Conservation (phyloP, 2,329 filamentous ascomycete genomes). For the Ramularia endophylla region DNA sequence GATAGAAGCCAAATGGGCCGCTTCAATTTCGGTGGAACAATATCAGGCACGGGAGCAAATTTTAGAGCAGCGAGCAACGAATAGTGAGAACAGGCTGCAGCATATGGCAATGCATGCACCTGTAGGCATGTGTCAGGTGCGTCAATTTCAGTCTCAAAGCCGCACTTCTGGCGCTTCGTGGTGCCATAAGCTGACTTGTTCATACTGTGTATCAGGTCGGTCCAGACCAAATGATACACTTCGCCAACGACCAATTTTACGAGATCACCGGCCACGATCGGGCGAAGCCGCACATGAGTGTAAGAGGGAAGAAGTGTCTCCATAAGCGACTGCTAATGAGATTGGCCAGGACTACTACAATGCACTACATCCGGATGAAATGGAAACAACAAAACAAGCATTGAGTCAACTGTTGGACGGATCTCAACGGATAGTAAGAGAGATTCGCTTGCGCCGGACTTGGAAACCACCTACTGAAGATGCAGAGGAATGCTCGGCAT, state of each 20-base stretch:
- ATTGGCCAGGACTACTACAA: constrained; percentile 6
- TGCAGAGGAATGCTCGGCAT: constrained; percentile 6
- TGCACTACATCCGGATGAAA: background rate
- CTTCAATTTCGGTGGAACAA: constrained; percentile 11
- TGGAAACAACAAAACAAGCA: background rate
- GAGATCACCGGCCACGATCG: constrained; percentile 18
- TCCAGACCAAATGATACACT: constrained; percentile 30
- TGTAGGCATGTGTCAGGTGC: constrained; percentile 34
- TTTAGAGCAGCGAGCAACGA: constrained; percentile 12
- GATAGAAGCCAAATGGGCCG: constrained; percentile 16
- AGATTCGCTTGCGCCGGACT: constrained; percentile 13
- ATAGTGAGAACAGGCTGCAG: constrained; percentile 33
- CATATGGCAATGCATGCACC: constrained; percentile 35
- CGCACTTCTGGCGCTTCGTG: no score
- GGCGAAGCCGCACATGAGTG: constrained; percentile 6
- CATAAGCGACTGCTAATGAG: constrained; percentile 1
- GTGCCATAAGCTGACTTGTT: no score
- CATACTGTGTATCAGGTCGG: no score
- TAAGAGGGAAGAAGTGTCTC: constrained; percentile 2
- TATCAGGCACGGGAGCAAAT: constrained; percentile 7
- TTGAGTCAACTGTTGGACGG: constrained; percentile 8
- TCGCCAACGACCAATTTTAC: constrained; percentile 33
- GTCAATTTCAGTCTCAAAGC: no score
- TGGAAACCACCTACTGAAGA: constrained; percentile 13
- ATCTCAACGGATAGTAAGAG: constrained; percentile 5